Evolutionary conservation across 768 basidiomycete genomes (phyloP).

Genomic region (Austroboletus eburneus): DNA sequence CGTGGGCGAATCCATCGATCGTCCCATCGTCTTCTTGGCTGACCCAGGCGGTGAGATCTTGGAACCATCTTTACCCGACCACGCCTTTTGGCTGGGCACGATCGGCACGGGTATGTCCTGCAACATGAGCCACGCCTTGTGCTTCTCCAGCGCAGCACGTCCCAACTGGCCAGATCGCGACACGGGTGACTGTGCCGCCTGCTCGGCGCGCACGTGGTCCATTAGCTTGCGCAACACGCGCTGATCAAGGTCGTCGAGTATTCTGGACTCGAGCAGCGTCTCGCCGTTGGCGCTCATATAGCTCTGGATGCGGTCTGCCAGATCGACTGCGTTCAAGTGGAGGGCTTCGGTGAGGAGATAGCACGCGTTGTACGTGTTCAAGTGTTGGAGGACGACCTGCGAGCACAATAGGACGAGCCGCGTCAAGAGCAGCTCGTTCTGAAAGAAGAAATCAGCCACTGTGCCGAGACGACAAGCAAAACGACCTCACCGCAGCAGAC

Average conservation of each 20-base stretch:
- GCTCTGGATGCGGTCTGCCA: conserved; percentile 67
- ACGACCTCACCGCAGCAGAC: conserved; percentile 65
- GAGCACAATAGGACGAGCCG: conserved; percentile 83
- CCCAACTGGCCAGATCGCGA: conserved; percentile 54
- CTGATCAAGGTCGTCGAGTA: conserved; percentile 72
- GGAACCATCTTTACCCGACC: conserved; percentile 23
- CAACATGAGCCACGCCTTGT: conserved; percentile 64
- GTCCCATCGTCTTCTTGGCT: conserved; percentile 9
- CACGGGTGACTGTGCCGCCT: conserved; percentile 62
- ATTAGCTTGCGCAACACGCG: conserved; percentile 67
- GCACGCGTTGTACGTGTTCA: conserved; percentile 72
- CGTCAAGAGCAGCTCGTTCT: conserved; percentile 90
- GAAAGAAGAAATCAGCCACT: no score
- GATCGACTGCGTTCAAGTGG: conserved; percentile 64
- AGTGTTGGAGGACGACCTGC: conserved; percentile 58
- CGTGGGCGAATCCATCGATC: conserved; percentile 7
- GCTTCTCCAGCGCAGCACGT: conserved; percentile 51
- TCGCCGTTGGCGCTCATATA: conserved; percentile 87
- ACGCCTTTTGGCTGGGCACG: conserved; percentile 28
- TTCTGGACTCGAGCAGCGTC: conserved; percentile 71
- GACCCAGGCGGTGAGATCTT: conserved; percentile 31
- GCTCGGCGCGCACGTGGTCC: conserved; percentile 50
- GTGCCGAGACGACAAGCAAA: not conserved
- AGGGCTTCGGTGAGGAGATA: conserved; percentile 79
- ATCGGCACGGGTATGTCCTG: conserved; percentile 67